These are phyloP conservation scores for Aureobasidium mangrovei DNA, from an alignment of 2,329 filamentous ascomycete genomes.

Conservation along the genomic window DNA sequence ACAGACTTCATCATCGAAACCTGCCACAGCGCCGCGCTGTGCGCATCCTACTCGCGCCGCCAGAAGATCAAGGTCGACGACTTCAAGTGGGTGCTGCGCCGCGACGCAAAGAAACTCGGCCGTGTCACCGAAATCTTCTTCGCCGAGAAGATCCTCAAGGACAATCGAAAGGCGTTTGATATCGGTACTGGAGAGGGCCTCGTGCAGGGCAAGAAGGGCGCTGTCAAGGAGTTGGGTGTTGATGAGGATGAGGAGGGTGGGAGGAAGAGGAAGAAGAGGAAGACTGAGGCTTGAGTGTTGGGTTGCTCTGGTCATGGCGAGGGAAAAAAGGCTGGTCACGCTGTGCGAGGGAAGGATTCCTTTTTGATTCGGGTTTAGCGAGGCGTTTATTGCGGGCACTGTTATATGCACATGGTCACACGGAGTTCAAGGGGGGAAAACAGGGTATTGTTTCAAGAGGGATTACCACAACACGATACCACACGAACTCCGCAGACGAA, in stretches of 20 bases:
- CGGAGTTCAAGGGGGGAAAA: no score
- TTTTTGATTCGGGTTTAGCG: no score
- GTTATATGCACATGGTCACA: no score
- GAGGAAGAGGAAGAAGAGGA: constrained; percentile 25
- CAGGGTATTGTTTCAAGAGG: no score
- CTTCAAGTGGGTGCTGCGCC: constrained; percentile 86
- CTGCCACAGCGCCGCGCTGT: constrained; percentile 78
- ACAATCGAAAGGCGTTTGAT: constrained; percentile 67
- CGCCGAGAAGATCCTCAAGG: constrained; percentile 79
- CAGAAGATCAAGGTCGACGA: constrained; percentile 98
- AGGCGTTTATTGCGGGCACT: no score
- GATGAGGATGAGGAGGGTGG: constrained; percentile 41
- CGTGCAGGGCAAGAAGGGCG: constrained; percentile 38
- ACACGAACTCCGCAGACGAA: background rate
- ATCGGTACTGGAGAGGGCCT: constrained; percentile 55
- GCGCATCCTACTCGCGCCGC: constrained; percentile 75
- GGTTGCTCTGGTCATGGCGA: no score
- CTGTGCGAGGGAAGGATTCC: no score
- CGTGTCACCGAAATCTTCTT: constrained; percentile 82
- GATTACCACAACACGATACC: no score
- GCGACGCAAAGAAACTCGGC: constrained; percentile 77
- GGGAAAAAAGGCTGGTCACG: no score
- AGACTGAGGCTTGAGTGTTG: constrained; percentile 19
- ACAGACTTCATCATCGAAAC: constrained; percentile 95
- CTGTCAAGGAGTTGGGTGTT: constrained; percentile 48